A percentile compares a stretch with the other conserved stretches of the same genome.
These are phyloP conservation scores for Colletotrichum lindemuthianum DNA, from an alignment of 2,329 filamentous ascomycete genomes.

Conservation along the genomic window DNA sequence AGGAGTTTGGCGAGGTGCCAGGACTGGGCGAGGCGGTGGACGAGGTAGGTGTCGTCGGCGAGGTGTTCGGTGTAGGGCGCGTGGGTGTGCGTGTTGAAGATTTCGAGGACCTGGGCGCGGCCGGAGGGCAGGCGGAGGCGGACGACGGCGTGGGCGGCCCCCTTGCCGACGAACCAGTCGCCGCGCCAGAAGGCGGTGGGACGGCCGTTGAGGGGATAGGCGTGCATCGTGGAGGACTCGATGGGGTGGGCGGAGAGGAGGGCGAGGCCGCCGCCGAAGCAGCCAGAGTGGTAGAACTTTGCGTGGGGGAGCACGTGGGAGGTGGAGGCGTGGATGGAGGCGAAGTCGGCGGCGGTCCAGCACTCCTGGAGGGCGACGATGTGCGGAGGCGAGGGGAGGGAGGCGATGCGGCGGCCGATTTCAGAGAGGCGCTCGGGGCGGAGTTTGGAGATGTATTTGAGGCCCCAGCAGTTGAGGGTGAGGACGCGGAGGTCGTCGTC, in stretches of 20 bases:
- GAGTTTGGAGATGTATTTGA: constrained; percentile 84
- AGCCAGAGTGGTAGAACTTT: constrained; percentile 92
- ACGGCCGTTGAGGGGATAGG: constrained; percentile 90
- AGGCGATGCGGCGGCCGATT: constrained; percentile 83
- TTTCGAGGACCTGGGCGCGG: constrained; percentile 75
- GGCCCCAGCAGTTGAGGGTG: constrained; percentile 96
- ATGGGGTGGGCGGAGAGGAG: constrained; percentile 95
- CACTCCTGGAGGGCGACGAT: constrained; percentile 96
- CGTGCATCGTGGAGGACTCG: constrained; percentile 85
- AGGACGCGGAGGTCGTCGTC: constrained; percentile 75
- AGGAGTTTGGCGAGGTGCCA: constrained; percentile 96
- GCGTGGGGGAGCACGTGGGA: constrained; percentile 82
- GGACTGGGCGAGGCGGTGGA: constrained; percentile 89
- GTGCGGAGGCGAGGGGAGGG: constrained; percentile 74
- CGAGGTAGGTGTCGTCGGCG: constrained; percentile 84
- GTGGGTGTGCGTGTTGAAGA: constrained; percentile 88
- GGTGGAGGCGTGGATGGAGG: constrained; percentile 76
- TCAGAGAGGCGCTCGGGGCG: constrained; percentile 82
- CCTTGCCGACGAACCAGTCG: constrained; percentile 97
- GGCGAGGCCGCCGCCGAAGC: constrained; percentile 88
- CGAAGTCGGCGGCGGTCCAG: constrained; percentile 88
- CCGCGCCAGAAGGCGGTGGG: constrained; percentile 94
- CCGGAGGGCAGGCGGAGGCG: constrained; percentile 9
- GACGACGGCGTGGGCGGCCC: constrained; percentile 85
- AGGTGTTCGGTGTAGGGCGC: constrained; percentile 82